Evolutionary conservation across 108 stramenopile species (phyloP), one percentile per base, ranked within the genome.

Genomic region (Cyclotella cryptica): DNA sequence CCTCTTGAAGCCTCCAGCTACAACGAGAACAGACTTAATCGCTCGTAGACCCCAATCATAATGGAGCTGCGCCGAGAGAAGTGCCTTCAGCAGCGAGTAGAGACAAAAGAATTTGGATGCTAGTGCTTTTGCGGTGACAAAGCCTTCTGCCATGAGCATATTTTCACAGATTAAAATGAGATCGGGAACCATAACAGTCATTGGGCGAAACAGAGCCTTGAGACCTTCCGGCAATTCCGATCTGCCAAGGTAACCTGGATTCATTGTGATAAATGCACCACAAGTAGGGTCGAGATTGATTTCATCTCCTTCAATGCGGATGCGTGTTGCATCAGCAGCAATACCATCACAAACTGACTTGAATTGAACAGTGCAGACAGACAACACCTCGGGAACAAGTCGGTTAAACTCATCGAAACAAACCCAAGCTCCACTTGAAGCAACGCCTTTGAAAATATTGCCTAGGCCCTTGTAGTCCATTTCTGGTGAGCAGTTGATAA

Each of bases 371-470:
- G 92, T 88, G 57, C 90, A 92, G 28, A 93, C 92, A 22, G 86
- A 85, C 8, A 95, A 67, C 8, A 95, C 94, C 47, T 93, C 91
- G 10, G 92, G 92, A 40, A 93, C 78, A 30, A 95, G 85, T 2
- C 94, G 88, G 74, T 92, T 92, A 71, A 92, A 92, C 72, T 92
- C 91, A 66, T 92, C 91, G 68, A 92, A 92, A 66, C 91, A 92
- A 8, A 86, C 91, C 89, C 89, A 92, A 22, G 89, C 85, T 15
- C 89, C 89, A 0, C 88, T 87, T 18, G 83, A 84, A 3, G 89
- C 86, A 21, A 82, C 68, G 29, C 91, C 91, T 77, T 89, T 90
- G 86, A 92, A 90, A 51, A 90, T 89, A 58, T 90, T 88, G 17
- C 88, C 91, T 63, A 92, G 63, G 21, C 84, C 85, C 53, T 88